Evolutionary conservation across 139 green algal species (phyloP).

Genomic region (Closterium sp.): DNA sequence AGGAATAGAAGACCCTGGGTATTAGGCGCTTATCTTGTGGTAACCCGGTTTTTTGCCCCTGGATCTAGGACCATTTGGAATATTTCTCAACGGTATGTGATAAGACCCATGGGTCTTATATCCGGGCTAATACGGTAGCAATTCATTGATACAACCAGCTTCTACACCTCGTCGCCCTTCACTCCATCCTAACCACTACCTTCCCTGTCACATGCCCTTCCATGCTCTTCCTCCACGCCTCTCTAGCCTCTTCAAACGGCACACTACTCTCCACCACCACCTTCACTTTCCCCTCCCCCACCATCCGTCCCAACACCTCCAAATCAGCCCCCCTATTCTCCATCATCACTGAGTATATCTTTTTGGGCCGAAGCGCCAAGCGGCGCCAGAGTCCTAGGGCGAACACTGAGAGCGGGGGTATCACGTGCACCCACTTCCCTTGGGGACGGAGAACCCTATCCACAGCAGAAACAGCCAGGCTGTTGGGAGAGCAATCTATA

Average conservation of each 20-base stretch:
- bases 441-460: not conserved
- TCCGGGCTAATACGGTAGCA: too few species aligned
- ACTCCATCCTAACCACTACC: slow-evolving; percentile 3
- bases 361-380: not conserved
- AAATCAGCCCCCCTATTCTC: not conserved
- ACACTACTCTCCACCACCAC: not conserved
- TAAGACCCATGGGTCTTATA: too few species aligned
- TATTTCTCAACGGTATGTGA: too few species aligned
- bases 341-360: not conserved
- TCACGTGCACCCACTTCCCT: not conserved
- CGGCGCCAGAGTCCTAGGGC: not conserved
- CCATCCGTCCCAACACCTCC: not conserved
- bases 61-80: too few species aligned
- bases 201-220: slow-evolving; percentile 9
- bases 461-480: not conserved
- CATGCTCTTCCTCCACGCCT: slow-evolving; percentile 26
- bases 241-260: not conserved
- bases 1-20: too few species aligned
- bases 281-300: not conserved
- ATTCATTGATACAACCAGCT: not conserved
- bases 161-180: not conserved
- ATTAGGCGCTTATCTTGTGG: too few species aligned
- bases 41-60: too few species aligned
- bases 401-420: not conserved
- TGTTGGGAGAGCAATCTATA: not conserved